Evolutionary conservation across 225 moss, liverwort and hornwort genomes (phyloP), one percentile per base, ranked within the genome.

Genomic region (Pseudisothecium myosuroides): DNA sequence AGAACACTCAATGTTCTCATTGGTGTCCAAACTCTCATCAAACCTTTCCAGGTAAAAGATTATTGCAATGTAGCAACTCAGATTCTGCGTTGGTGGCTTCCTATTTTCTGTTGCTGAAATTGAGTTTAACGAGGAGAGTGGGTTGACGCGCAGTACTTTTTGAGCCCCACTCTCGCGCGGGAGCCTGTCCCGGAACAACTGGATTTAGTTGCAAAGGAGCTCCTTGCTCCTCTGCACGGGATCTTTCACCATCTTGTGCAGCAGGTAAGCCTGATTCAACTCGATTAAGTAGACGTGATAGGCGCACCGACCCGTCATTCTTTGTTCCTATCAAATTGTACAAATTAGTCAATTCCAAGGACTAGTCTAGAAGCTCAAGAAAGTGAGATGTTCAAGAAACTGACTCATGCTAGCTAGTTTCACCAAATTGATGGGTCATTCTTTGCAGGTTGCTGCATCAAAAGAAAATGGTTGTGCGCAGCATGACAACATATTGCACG

Each of bases 191-290:
- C 97, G 86, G 95, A 96, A 82, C 96, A 96, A 87, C 87, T 97
- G 88, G 95, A 97, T 88, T 86, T 92, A 82, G 93, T 97, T 91
- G 92, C 95, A 32, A 96, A 95, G 88, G 97, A 96, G 90, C 89
- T 97, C 22, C 91, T 97, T 87, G 94, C 91, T 88, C 97, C 97
- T 60, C 90, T 97, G 83, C 96, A 96, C 90, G 95, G 95, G 36
- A 95, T 97, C 39, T 97, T 96, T 85, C 97, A 97, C 89, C 95
- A 97, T 92, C 95, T 97, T 81, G 96, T 96, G 45, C 95, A 95
- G 88, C 95, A 97, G 91, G 97, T 96, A 92, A 73, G 76, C 11
- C 55, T 85, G 67, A 28, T 59, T 32, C 16, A 62, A 32, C 63
- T 85, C 62, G 45, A 63, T 85, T 54, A 41, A 29, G 59, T 56